phyloP scores from a whole-genome alignment of 108 stramenopile genomes.

The Discostella stelligeroides region DNA sequence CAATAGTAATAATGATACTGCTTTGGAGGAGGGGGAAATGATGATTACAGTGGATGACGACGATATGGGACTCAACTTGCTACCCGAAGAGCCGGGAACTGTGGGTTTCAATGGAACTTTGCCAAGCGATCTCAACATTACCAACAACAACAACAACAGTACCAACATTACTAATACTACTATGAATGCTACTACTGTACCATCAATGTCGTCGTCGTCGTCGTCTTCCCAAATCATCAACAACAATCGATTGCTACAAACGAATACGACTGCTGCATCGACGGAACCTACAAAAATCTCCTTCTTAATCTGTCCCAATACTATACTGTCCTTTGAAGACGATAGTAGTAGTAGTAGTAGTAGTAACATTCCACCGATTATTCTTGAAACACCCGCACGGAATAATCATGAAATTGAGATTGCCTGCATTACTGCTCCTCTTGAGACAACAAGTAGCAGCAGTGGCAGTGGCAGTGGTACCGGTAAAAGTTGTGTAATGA shows the following conservation, averaged over 20 bases:
- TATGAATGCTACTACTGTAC: too few species aligned
- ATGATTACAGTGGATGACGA: background rate
- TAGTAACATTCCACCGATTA: background rate
- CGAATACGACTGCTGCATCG: too few species aligned
- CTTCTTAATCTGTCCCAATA: slow-evolving; percentile 8
- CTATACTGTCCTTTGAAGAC: background rate
- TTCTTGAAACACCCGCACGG: background rate
- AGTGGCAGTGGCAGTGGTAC: too few species aligned
- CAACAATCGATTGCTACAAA: too few species aligned
- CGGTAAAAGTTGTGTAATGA: background rate
- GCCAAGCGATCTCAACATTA: too few species aligned
- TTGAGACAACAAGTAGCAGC: background rate
- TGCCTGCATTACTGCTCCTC: background rate
- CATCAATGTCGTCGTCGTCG: background rate
- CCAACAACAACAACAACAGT: too few species aligned
- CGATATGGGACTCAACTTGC: background rate
- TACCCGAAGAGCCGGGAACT: background rate
- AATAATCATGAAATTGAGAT: slow-evolving; percentile 7
- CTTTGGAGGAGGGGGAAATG: background rate
- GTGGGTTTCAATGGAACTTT: too few species aligned
- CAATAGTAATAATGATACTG: background rate
- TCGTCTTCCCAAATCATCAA: background rate
- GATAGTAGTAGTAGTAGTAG: too few species aligned
- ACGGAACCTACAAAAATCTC: background rate
- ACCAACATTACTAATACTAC: too few species aligned